Conservation (phyloP, 495 filamentous ascomycete genomes). For the Xanthoparmelia taractica region DNA sequence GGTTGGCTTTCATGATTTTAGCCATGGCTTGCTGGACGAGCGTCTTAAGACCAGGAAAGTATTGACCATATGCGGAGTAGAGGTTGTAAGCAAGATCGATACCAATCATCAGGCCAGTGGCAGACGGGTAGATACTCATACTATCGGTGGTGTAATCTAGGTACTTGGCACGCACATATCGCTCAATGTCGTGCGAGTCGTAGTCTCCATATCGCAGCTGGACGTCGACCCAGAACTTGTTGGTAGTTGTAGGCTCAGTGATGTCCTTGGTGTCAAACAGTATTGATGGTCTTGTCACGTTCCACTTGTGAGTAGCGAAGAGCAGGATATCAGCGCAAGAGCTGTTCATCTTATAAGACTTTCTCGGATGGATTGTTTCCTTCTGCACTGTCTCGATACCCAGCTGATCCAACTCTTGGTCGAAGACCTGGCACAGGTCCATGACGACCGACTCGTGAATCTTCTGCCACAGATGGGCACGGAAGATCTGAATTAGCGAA, state of each 20-base stretch:
- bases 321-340: constrained; percentile 97
- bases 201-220: constrained; percentile 98
- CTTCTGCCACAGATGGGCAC: constrained; percentile 99
- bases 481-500: constrained; percentile 98
- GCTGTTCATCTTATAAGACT: constrained; percentile 99
- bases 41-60: constrained; percentile 97
- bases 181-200: constrained; percentile 97
- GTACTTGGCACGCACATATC: constrained; percentile 97
- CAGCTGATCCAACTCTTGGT: constrained; percentile 91
- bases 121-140: constrained; percentile 98
- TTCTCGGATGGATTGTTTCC: constrained; percentile 98
- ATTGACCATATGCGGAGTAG: constrained; percentile 95
- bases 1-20: constrained; percentile 99
- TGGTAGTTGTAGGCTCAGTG: constrained; percentile 90
- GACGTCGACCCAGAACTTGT: constrained; percentile 99
- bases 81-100: constrained; percentile 98
- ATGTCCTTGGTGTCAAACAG: constrained; percentile 95
- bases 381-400: constrained; percentile 99
- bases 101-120: constrained; percentile 96
- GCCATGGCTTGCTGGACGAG: constrained; percentile 97
- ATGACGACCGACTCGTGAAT: constrained; percentile 99
- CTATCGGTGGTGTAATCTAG: constrained; percentile 98
- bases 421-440: constrained; percentile 99
- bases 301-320: constrained; percentile 99
- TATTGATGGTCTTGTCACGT: constrained; percentile 85